Base-by-base conservation (phyloP, 176 grass and related monocot genomes). In the Urochloa ruziziensis region DNA sequence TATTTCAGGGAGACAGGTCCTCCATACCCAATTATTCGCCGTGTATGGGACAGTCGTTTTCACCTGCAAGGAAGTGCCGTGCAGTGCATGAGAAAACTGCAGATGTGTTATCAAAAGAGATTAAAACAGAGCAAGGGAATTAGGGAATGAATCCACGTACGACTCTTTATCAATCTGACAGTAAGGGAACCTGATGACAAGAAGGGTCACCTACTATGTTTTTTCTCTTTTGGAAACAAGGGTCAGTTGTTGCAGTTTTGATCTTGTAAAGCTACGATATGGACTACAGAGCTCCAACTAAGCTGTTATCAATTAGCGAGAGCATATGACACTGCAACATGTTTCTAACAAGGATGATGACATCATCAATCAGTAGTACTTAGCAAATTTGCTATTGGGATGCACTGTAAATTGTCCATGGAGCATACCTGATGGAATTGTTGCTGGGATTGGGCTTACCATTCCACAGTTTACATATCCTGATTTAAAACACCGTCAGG, bases 371-470 rank as follows among this genome's bases (percentile, higher is more conserved):
- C 21, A 71, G 43, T 70, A 10, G 0, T 2, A 67, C 19, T 62
- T 52, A 61, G 19, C 15, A 18, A 5, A 35, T 76, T 10, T 53
- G 19, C 11, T 82, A 35, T 46, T 46, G 11, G 21, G 19, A 27
- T 23, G 3, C 3, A 75, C 9, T 64, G 17, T 40, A 27, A 56
- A 24, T 64, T 64, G 32, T 75, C 10, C 54, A 39, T 23, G 7
- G 27, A 13, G 16, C 35, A 21, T 85, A 62, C 66, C 83, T 81
- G 67, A 42, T 29, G 24, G 21, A 87, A 69, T 65, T 79, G 15
- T 29, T 61, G 11, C 54, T 44, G 46, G 53, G 78, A 81, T 56
- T 21, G 60, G 47, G 36, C 30, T 80, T 60, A 16, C 61, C 69
- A 14, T 78, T 29, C 47, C 73, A 28, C 18, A 67, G 39, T 34